A percentile compares a stretch with the other conserved stretches of the same genome.
These are phyloP conservation scores for Pseudogymnoascus sp. DNA, from an alignment of 2,329 filamentous ascomycete genomes.

Conservation along the genomic window DNA sequence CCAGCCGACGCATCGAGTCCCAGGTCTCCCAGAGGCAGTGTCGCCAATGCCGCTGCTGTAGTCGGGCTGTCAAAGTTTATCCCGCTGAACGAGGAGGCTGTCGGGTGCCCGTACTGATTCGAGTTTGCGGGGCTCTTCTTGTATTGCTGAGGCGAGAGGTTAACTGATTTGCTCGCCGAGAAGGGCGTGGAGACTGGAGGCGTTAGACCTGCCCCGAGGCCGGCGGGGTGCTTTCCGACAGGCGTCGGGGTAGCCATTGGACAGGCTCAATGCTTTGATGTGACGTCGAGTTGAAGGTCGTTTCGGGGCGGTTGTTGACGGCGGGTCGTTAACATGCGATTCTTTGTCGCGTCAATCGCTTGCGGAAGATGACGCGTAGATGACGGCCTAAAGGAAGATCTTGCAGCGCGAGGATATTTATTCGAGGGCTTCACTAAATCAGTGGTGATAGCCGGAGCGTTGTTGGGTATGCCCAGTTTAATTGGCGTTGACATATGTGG, in stretches of 20 bases:
- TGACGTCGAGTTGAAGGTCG: neutral
- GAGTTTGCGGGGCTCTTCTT: conserved; percentile 49
- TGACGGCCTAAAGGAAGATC: neutral
- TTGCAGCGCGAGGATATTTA: neutral
- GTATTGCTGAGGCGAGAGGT: conserved; percentile 56
- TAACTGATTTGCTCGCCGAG: conserved; percentile 39
- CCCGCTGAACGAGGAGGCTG: conserved; percentile 30
- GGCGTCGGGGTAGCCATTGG: conserved; percentile 30
- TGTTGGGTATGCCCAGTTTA: neutral
- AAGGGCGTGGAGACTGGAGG: conserved; percentile 63
- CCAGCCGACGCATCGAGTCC: conserved; percentile 37
- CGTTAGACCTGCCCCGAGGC: conserved; percentile 38
- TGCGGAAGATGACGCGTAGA: neutral
- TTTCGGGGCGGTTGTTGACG: neutral
- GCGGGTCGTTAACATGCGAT: neutral
- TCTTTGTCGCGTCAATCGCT: neutral
- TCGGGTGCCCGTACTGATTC: conserved; percentile 36
- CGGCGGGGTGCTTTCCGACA: conserved; percentile 21
- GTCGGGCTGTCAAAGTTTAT: conserved; percentile 59
- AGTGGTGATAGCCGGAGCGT: neutral
- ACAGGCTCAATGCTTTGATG: neutral
- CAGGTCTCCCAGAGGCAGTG: conserved; percentile 42
- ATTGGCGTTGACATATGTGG: neutral
- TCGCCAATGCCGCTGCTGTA: conserved; percentile 54
- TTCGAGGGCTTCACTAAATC: neutral